Conservation (phyloP, 2,329 filamentous ascomycete species). For the Sclerotinia trifoliorum region DNA sequence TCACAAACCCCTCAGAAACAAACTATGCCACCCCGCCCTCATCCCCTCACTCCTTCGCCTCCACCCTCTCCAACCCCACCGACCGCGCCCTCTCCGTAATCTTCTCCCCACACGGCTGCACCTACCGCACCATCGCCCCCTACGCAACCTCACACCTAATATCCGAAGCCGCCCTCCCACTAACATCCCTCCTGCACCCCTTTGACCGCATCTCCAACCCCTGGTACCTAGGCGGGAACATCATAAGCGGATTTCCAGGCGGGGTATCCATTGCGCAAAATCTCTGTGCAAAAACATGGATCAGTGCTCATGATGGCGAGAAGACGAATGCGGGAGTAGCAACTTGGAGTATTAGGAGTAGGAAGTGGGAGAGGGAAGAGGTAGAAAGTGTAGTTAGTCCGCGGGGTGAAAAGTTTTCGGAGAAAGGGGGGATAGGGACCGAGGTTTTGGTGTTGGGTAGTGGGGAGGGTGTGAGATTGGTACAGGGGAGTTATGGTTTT, state of each 20-base stretch:
- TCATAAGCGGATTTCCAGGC: conserved; percentile 55
- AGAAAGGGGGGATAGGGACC: conserved; percentile 37
- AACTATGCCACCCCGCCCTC: conserved; percentile 30
- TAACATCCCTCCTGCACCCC: conserved; percentile 64
- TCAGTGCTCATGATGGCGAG: conserved; percentile 60
- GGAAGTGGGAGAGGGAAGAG: conserved; percentile 47
- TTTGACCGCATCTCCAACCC: conserved; percentile 59
- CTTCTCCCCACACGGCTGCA: conserved; percentile 64
- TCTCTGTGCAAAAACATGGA: conserved; percentile 56
- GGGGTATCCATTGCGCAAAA: conserved; percentile 56
- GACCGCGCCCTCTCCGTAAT: conserved; percentile 56
- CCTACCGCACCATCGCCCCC: conserved; percentile 51
- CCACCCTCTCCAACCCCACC: conserved; percentile 39
- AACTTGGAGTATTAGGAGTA: conserved; percentile 51
- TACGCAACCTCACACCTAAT: conserved; percentile 59
- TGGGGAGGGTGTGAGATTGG: conserved; percentile 47
- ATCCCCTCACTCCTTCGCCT: conserved; percentile 30
- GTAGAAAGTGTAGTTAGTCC: conserved; percentile 43
- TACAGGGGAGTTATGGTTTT: background rate
- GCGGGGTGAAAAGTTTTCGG: conserved; percentile 28
- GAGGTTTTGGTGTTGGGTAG: conserved; percentile 46
- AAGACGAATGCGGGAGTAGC: conserved; percentile 55
- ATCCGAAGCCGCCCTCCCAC: conserved; percentile 55
- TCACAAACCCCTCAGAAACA: background rate
- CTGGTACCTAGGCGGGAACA: conserved; percentile 61